A percentile compares a stretch with the other conserved stretches of the same genome.
phyloP scores from a whole-genome alignment of 2,329 filamentous ascomycete species.

The Amesomyces nigricolor region DNA sequence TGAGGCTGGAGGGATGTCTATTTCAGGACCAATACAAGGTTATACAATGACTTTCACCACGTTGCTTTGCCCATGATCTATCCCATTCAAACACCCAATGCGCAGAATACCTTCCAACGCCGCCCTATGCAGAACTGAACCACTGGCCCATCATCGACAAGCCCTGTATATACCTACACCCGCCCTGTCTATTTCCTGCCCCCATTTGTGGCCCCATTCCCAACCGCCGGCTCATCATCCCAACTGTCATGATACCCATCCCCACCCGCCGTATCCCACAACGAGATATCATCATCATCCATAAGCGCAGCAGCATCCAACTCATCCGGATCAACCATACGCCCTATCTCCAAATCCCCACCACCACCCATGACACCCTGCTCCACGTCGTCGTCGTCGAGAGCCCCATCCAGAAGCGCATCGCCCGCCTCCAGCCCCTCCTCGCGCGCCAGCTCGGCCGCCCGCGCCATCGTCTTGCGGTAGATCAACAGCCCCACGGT shows the following conservation, averaged over 20 bases:
- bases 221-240: conserved; percentile 27
- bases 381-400: conserved; percentile 11
- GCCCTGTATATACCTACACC: background rate
- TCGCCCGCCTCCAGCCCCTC: conserved; percentile 31
- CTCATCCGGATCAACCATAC: conserved; percentile 27
- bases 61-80: background rate
- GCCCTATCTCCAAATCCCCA: conserved; percentile 35
- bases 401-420: conserved; percentile 11
- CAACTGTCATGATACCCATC: conserved; percentile 28
- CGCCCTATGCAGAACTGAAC: conserved; percentile 3
- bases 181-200: background rate
- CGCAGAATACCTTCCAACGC: conserved; percentile 6
- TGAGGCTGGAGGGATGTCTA: background rate
- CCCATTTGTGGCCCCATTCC: conserved; percentile 6
- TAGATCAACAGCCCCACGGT: conserved; percentile 83
- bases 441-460: conserved; percentile 50
- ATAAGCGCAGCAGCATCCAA: conserved; percentile 45
- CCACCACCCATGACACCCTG: conserved; percentile 38
- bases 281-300: conserved; percentile 54
- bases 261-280: conserved; percentile 46
- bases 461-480: conserved; percentile 58
- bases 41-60: background rate
- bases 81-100: background rate
- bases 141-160: background rate
- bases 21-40: background rate